Percentiles rank a stretch among this genome's conserved stretches.
These are phyloP conservation scores for Tetrapisispora namnaoensis DNA, from an alignment of 805 yeast species.

Conservation along the genomic window DNA sequence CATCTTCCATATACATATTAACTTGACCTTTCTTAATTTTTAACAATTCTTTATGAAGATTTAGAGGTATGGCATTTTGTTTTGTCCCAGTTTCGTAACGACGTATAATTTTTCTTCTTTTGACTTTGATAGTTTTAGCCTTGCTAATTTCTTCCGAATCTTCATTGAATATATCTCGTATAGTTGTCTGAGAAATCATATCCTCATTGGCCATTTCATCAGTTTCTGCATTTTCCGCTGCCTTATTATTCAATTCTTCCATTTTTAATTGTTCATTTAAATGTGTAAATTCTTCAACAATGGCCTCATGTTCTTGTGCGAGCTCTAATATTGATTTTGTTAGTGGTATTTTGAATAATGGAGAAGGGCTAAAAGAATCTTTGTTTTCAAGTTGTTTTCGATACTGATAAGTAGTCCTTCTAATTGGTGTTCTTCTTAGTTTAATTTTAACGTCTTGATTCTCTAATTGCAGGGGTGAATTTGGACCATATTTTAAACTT, in stretches of 20 bases:
- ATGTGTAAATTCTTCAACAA: conserved; percentile 13
- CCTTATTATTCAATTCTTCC: conserved; percentile 1
- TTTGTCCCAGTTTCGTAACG: conserved; percentile 5
- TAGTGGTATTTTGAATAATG: conserved; percentile 21
- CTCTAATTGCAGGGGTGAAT: conserved; percentile 26
- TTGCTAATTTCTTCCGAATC: conserved; percentile 10
- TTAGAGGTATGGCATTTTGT: conserved; percentile 5
- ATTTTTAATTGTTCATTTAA: conserved; percentile 11
- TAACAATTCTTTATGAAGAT: conserved; percentile 19
- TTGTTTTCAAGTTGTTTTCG: background rate
- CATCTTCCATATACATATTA: conserved; percentile 10
- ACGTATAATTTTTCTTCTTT: conserved; percentile 9
- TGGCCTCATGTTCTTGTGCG: conserved; percentile 26
- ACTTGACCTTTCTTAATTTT: conserved; percentile 19
- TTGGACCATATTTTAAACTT: conserved; percentile 24
- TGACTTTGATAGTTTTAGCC: background rate
- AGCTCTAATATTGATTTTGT: conserved; percentile 19
- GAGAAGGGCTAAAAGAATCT: conserved; percentile 20
- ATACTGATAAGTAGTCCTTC: background rate
- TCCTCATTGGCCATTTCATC: conserved; percentile 10
- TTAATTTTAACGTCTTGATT: conserved; percentile 30
- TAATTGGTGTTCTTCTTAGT: conserved; percentile 3
- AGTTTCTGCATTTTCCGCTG: conserved; percentile 7
- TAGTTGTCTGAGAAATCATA: conserved; percentile 1
- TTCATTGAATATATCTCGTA: conserved; percentile 8